A percentile compares a stretch with the other conserved stretches of the same genome.
These are phyloP conservation scores for Paramecium octaurelia DNA, from an alignment of 73 alveolate genomes.

Conservation along the genomic window DNA sequence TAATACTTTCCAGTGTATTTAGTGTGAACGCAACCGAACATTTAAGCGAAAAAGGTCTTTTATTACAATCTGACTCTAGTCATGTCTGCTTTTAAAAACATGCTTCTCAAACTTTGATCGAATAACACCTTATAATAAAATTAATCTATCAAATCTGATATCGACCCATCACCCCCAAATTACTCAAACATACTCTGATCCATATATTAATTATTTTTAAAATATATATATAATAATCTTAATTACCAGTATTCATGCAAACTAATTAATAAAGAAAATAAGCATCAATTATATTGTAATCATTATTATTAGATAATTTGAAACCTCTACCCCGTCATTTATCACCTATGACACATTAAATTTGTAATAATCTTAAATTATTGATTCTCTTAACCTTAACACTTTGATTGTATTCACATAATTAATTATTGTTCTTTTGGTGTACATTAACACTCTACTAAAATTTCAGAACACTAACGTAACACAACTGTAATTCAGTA, in stretches of 20 bases:
- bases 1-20: conserved; percentile 4
- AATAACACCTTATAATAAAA: conserved; percentile 35
- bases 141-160: conserved; percentile 34
- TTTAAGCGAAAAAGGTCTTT: conserved; percentile 10
- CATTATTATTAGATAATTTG: too few species aligned
- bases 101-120: conserved; percentile 38
- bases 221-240: neutral
- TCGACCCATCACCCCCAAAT: conserved; percentile 26
- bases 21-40: neutral
- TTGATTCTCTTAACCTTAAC: neutral
- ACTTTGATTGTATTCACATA: neutral
- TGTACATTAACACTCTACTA: neutral
- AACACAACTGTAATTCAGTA: neutral
- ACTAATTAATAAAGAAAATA: neutral
- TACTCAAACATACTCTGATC: conserved; percentile 20
- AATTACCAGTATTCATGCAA: neutral
- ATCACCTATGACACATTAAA: neutral
- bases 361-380: neutral
- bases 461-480: neutral
- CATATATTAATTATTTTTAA: neutral
- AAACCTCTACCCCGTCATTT: too few species aligned
- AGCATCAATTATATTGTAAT: neutral
- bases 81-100: conserved; percentile 39
- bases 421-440: neutral
- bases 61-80: conserved; percentile 43